Percentiles rank a stretch among this genome's conserved stretches.
Conservation (phyloP, 139 green algal species). For the Micractinium conductrix region DNA sequence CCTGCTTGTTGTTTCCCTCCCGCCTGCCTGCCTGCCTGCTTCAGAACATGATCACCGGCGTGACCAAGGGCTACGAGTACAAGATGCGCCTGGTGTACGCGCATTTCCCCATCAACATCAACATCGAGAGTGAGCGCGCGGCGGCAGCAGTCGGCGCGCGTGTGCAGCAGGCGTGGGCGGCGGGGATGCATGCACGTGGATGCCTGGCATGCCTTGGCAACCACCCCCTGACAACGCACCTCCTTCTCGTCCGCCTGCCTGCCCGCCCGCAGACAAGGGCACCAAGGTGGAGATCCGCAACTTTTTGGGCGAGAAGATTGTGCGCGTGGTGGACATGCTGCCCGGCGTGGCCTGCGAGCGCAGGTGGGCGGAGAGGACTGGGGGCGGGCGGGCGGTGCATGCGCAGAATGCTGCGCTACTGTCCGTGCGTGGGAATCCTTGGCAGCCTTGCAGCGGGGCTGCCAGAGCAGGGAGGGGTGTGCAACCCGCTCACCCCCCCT, state of each 20-base stretch:
- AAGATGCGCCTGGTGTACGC: slow-evolving; percentile 99
- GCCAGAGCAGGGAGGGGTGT: too few species aligned
- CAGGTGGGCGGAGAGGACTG: neutral
- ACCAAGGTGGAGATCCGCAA: slow-evolving; percentile 95
- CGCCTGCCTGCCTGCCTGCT: neutral
- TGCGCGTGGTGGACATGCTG: slow-evolving; percentile 94
- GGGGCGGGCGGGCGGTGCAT: too few species aligned
- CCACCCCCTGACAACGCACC: too few species aligned
- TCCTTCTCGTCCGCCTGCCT: neutral
- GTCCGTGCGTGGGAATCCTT: too few species aligned
- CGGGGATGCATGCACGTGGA: neutral
- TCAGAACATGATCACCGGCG: slow-evolving; percentile 76
- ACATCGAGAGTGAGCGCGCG: slow-evolving; percentile 82
- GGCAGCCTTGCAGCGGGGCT: too few species aligned
- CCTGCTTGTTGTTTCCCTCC: too few species aligned
- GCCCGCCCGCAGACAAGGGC: slow-evolving; percentile 33
- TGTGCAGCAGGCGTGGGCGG: neutral
- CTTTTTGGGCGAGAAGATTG: slow-evolving; percentile 99
- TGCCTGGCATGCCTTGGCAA: too few species aligned
- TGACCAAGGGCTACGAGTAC: slow-evolving; percentile 95
- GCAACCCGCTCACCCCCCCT: too few species aligned
- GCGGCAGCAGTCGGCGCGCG: slow-evolving; percentile 12
- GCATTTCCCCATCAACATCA: slow-evolving; percentile 99
- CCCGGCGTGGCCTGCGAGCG: slow-evolving; percentile 83
- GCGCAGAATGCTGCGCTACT: too few species aligned